Base-by-base conservation (phyloP, 371 early-diverging fungal species). In the Mortierella polycephala region DNA sequence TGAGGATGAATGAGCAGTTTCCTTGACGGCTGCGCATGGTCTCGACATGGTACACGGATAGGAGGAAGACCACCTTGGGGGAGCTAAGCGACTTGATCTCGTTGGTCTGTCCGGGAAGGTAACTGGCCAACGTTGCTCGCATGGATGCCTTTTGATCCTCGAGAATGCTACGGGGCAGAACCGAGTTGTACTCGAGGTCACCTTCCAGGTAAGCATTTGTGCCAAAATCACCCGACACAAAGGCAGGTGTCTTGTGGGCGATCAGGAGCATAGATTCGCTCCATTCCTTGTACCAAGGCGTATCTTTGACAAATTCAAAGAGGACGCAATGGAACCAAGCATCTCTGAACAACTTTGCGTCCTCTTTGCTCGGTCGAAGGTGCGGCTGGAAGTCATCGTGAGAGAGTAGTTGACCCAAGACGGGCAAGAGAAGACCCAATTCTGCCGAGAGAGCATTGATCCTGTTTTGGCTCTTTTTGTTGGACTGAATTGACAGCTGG, bases 241-340 rank as follows among this genome's bases (percentile, higher is more conserved):
- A 85, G 0, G 93, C 85, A 0, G 98, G 98, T 1, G 98, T 93
- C 61, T 94, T 95, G 66, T 85, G 84, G 5, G 98, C 96, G 73
- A 98, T 90, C 1, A 85, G 67, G 0, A 86, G 58, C 81, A 96
- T 84, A 0, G 89, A 82, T 8, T 83, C 83, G 62, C 88, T 82
- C 93, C 96, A 96, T 72, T 88, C 91, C 7, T 87, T 87, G n/a
- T 92, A 87, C 92, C 95, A 96, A 5, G 87, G 83, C 3, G 92
- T 87, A 53, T 94, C 92, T 10, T 90, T 87, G 18, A 92, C 84
- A 61, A 93, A 91, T 1, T 95, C 92, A 76, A 89, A 91, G 4
- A 94, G 74, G 1, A 95, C 90, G 54, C 94, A 87, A 65, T 94
- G 92, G 73, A 97, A 91, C 98, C 98, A 98, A 20, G 92, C 85